Percentiles rank a stretch among this genome's conserved stretches.
Conservation (phyloP, 257 asterid genomes). For the Agastache rugosa region DNA sequence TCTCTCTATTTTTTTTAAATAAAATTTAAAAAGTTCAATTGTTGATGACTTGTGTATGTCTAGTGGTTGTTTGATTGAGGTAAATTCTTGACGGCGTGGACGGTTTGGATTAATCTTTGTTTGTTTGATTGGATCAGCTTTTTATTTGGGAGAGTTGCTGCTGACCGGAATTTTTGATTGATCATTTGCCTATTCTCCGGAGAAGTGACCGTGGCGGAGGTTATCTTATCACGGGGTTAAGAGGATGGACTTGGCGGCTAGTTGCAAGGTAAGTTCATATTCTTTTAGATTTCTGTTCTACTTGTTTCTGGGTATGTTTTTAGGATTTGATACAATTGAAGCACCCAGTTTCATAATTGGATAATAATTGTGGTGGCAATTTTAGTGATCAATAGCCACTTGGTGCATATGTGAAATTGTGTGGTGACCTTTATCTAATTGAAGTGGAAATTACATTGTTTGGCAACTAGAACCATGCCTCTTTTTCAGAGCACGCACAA, state of each 20-base stretch:
- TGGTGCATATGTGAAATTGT: constrained; percentile 5
- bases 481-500: not conserved
- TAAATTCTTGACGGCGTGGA: constrained; percentile 30
- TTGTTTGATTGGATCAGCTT: constrained; percentile 51
- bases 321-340: constrained; percentile 13
- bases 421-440: not conserved
- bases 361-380: not conserved
- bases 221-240: constrained; percentile 31
- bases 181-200: constrained; percentile 40
- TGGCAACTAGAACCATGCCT: not conserved
- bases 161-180: constrained; percentile 36
- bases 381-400: not conserved
- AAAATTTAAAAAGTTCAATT: not conserved
- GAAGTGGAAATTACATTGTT: constrained; percentile 15
- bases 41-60: not conserved
- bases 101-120: constrained; percentile 18
- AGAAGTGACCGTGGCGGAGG: constrained; percentile 41
- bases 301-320: constrained; percentile 7
- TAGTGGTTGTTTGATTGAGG: constrained; percentile 31
- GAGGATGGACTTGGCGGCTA: constrained; percentile 80
- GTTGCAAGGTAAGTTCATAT: constrained; percentile 71
- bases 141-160: constrained; percentile 34
- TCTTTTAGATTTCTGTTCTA: constrained; percentile 22
- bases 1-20: not conserved
- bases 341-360: not conserved